Evolutionary conservation across 345 rosid species (phyloP).

Genomic region (Anastatica hierochuntica): DNA sequence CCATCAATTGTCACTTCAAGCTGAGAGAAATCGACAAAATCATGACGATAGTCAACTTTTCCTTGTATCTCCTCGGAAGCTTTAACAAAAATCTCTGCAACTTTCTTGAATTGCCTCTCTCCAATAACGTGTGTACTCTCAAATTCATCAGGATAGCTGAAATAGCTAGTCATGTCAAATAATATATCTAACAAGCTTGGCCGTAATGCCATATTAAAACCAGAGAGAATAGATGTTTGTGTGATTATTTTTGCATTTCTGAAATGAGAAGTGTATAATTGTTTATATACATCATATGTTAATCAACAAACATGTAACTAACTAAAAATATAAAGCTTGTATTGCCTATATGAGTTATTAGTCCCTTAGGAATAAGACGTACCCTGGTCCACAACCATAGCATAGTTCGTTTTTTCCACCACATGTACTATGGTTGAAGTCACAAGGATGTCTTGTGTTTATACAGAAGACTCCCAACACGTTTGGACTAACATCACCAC

Average conservation of each 20-base stretch:
- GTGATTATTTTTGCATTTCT: background rate
- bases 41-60: constrained; percentile 59
- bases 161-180: background rate
- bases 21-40: constrained; percentile 66
- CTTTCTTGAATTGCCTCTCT: no score
- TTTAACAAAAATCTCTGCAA: no score
- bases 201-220: background rate
- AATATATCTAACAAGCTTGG: background rate
- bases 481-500: constrained; percentile 95
- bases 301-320: background rate
- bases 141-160: constrained; percentile 81
- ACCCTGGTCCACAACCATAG: constrained; percentile 93
- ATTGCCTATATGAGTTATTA: background rate
- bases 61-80: constrained; percentile 72
- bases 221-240: background rate
- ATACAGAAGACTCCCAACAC: constrained; percentile 76
- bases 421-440: constrained; percentile 88
- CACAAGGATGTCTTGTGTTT: constrained; percentile 84
- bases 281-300: background rate
- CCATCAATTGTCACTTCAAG: constrained; percentile 51
- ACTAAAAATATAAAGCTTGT: no score
- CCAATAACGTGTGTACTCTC: constrained; percentile 85
- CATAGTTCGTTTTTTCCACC: constrained; percentile 84
- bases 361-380: constrained; percentile 5
- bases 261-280: background rate